Percentiles rank a stretch among this genome's conserved stretches.
phyloP scores from a whole-genome alignment of 176 grass and related monocot species.

The Stipa capillata region DNA sequence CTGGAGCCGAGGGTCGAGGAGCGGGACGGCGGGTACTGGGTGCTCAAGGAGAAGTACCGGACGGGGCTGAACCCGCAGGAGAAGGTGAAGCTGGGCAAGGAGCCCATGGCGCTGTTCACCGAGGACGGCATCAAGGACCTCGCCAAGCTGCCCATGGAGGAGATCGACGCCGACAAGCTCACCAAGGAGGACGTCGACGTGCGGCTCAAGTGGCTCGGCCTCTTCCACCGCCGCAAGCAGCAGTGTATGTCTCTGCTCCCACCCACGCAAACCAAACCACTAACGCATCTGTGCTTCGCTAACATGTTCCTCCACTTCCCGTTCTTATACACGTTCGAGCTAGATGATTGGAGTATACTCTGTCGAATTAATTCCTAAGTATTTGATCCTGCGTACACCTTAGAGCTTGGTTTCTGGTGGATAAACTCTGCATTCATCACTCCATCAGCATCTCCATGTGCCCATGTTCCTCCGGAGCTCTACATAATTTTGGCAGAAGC shows the following conservation, averaged over 20 bases:
- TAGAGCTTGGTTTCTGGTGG: background rate
- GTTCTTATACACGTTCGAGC: background rate
- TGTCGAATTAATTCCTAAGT: too few relatives aligned
- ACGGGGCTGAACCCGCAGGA: slow-evolving; percentile 80
- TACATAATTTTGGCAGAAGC: background rate
- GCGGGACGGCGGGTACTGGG: slow-evolving; percentile 58
- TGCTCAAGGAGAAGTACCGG: slow-evolving; percentile 79
- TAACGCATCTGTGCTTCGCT: background rate
- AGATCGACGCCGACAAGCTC: slow-evolving; percentile 63
- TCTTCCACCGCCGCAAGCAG: slow-evolving; percentile 96
- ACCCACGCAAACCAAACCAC: too few relatives aligned
- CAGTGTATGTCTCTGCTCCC: slow-evolving; percentile 63
- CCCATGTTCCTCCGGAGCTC: background rate
- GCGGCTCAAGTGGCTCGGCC: slow-evolving; percentile 91
- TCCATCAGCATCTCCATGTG: background rate
- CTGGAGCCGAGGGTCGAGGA: slow-evolving; percentile 69
- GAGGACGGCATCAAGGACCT: slow-evolving; percentile 69
- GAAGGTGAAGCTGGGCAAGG: slow-evolving; percentile 93
- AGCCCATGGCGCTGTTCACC: slow-evolving; percentile 74
- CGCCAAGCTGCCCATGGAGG: slow-evolving; percentile 53
- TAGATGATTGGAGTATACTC: background rate
- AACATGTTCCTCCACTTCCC: background rate
- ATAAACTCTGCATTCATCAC: background rate
- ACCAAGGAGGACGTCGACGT: slow-evolving; percentile 85
- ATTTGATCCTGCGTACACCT: too few relatives aligned